Base-by-base conservation (phyloP, 805 yeast species). In the Yueomyces sinensis region DNA sequence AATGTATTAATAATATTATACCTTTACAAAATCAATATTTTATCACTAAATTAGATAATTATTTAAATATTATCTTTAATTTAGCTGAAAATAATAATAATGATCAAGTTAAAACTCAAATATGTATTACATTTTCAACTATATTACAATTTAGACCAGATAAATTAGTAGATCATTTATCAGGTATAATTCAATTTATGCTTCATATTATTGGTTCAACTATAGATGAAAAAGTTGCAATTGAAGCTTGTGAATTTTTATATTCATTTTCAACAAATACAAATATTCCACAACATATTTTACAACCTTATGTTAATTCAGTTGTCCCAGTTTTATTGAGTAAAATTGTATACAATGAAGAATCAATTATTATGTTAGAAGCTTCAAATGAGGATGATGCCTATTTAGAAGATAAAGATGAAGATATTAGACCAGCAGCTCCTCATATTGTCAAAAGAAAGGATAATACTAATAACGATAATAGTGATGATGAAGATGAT, bases 181-280 rank as follows among this genome's bases (percentile, higher is more conserved):
- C 69, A 36, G 96, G 96, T n/a, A 84, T 91, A 13, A 71, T 89
- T 29, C 72, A 75, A 42, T 91, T 81, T 61, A 76, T 87, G 48
- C 58, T 84, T 33, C 95, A 86, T 58, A 71, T 86, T 39, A 74
- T 89, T 61, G 68, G 69, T 11, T 63, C 65, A 35, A 50, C 44
- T 16, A 56, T 57, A 16, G 76, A 77, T 41, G 87, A 81, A 44
- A 76, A 69, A 36, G 93, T 84, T 23, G 79, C 94, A 0, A 63
- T 87, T 37, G 95, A 87, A 53, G 96, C 94, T 3, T 84, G 95
- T 54, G 97, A 91, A 59, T 86, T 91, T 46, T 61, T 91, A 39
- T 68, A 89, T 30, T 74, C 82, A 1, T 65, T 89, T 36, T 72
- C 87, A 0, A 77, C 84, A 3, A 65, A 74, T 25, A 42, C 57